Base-by-base conservation (phyloP, 202 grass and related monocot species). In the Hordeum pubiflorum region DNA sequence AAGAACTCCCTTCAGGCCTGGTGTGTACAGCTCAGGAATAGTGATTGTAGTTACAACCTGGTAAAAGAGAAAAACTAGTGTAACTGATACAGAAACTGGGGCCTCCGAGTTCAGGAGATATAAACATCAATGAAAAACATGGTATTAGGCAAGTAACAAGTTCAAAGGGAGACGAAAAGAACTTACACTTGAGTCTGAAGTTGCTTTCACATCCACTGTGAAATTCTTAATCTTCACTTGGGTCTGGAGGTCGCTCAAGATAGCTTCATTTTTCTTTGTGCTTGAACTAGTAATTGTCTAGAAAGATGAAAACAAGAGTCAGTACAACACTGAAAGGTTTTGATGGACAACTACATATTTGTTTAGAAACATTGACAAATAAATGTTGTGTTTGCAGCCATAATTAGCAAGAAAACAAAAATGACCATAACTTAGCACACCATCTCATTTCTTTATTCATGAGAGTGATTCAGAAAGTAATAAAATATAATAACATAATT, bases 141-240 rank as follows among this genome's bases (percentile, higher is more conserved):
- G 1, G 40, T 40, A 54, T 55, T 55, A 56, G 14, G 23, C 33
- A 24, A 69, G 52, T 71, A 23, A 17, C n/a, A 58, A 40, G 69
- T 13, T 17, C 22, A 57, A 48, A 52, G 15, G 21, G 48, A 15
- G 17, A 70, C 73, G 58, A 36, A 54, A 50, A 46, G 10, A 77
- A 81, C 78, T 81, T 85, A 84, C 96, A 83, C 65, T 88, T 70
- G 96, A 98, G 34, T 93, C 90, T 63, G 92, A 95, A 77, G 89
- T 93, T 86, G 88, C 88, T 89, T 94, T 98, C 79, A 94, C 88
- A 76, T 88, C 95, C 79, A 98, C 72, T 15, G 82, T 89, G 36
- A 81, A 69, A 39, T 76, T 93, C 29, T 94, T 72, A 44, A 77
- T 79, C 86, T 86, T 94, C 77, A 98, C 67, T 80, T 94, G 82